phyloP scores from a whole-genome alignment of 805 yeast species.

The Schwanniomyces polymorphus region DNA sequence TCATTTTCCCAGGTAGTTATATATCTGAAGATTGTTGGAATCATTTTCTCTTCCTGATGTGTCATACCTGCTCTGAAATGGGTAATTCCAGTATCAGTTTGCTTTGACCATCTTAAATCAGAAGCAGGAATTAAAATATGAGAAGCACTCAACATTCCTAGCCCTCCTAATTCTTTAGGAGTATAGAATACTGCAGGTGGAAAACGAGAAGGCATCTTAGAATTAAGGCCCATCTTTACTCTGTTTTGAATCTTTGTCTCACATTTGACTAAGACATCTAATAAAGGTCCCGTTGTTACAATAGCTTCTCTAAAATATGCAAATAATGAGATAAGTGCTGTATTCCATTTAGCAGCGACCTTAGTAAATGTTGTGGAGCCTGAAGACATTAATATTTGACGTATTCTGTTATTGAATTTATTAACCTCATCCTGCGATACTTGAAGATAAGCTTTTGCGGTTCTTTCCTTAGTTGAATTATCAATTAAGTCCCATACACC shows the following conservation, averaged over 20 bases:
- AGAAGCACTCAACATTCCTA: slow-evolving; percentile 97
- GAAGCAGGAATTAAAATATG: slow-evolving; percentile 94
- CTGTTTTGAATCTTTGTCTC: slow-evolving; percentile 93
- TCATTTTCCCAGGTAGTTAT: slow-evolving; percentile 97
- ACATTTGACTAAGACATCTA: slow-evolving; percentile 82
- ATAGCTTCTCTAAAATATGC: slow-evolving; percentile 94
- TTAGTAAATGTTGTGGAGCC: slow-evolving; percentile 95
- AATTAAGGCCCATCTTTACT: slow-evolving; percentile 91
- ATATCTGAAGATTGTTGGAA: slow-evolving; percentile 92
- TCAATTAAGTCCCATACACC: slow-evolving; percentile 90
- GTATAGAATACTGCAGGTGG: slow-evolving; percentile 99
- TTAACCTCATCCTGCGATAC: slow-evolving; percentile 82
- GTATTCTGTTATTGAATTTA: slow-evolving; percentile 75
- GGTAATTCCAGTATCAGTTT: slow-evolving; percentile 91
- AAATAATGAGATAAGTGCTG: slow-evolving; percentile 81
- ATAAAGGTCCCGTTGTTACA: slow-evolving; percentile 71
- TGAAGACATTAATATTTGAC: slow-evolving; percentile 91
- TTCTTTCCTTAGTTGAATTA: slow-evolving; percentile 72
- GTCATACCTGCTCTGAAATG: slow-evolving; percentile 95
- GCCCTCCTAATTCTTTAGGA: slow-evolving; percentile 95
- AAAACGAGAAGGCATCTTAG: slow-evolving; percentile 97
- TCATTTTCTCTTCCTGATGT: slow-evolving; percentile 72
- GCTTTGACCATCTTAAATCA: slow-evolving; percentile 87
- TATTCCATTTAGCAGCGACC: slow-evolving; percentile 94
- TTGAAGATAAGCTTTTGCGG: slow-evolving; percentile 83